phyloP scores from a whole-genome alignment of 164 flowering plant species.

The Stephania japonica region DNA sequence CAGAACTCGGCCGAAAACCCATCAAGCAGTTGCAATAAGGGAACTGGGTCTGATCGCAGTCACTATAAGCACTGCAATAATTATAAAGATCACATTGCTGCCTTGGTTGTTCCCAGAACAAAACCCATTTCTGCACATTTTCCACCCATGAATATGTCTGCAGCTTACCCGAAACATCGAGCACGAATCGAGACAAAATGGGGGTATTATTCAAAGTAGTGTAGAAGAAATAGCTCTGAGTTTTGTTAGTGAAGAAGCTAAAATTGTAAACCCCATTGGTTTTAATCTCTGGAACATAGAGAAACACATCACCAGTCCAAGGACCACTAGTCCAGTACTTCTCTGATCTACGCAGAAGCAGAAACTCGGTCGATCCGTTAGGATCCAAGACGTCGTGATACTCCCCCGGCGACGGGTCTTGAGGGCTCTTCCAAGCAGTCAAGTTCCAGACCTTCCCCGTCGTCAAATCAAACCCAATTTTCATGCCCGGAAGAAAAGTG shows the following conservation, averaged over 20 bases:
- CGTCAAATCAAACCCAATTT: constrained; percentile 3
- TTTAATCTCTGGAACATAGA: background rate
- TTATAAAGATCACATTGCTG: constrained; percentile 10
- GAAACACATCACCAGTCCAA: background rate
- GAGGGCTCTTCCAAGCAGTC: constrained; percentile 27
- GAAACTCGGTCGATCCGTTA: background rate
- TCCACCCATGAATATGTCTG: background rate
- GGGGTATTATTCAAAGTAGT: background rate
- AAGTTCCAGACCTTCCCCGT: constrained; percentile 11
- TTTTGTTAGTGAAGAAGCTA: background rate
- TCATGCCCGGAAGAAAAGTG: constrained; percentile 17
- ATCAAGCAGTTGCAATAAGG: constrained; percentile 13
- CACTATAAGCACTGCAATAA: constrained; percentile 13
- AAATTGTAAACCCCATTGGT: background rate
- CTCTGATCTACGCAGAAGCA: constrained; percentile 22
- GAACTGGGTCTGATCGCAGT: background rate
- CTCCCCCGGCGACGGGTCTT: constrained; percentile 30
- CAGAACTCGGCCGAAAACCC: constrained; percentile 9
- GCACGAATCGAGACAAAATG: background rate
- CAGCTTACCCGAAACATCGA: background rate
- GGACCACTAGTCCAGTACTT: constrained; percentile 1
- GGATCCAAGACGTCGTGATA: constrained; percentile 18
- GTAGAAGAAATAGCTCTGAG: background rate
- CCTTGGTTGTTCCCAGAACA: background rate
- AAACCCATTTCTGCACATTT: background rate